These are phyloP conservation scores for Spatholobus suberectus DNA, from an alignment of 306 rosid genomes.

Conservation along the genomic window DNA sequence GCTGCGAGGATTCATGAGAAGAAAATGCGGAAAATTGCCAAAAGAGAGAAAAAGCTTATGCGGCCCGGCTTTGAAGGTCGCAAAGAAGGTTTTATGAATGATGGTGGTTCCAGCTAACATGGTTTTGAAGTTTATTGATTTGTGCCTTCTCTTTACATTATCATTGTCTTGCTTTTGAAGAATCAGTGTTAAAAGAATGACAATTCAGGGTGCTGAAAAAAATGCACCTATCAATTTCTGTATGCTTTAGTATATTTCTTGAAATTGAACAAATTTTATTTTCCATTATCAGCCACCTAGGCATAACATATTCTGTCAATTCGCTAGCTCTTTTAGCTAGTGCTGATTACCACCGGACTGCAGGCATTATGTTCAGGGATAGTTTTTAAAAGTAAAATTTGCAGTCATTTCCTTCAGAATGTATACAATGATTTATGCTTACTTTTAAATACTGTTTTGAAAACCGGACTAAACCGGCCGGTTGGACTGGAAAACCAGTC, in stretches of 20 bases:
- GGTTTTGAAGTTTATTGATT: conserved; percentile 7
- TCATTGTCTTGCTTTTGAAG: background rate
- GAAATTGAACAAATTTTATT: background rate
- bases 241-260: background rate
- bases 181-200: background rate
- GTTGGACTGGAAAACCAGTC: too few relatives aligned
- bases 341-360: too few relatives aligned
- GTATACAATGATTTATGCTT: too few relatives aligned
- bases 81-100: conserved; percentile 75
- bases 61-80: conserved; percentile 93
- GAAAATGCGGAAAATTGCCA: conserved; percentile 72
- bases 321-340: too few relatives aligned
- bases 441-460: too few relatives aligned
- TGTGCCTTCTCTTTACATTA: background rate
- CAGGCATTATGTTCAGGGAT: too few relatives aligned
- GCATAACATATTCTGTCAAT: too few relatives aligned
- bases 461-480: too few relatives aligned
- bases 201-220: background rate
- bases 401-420: too few relatives aligned
- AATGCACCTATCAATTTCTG: background rate
- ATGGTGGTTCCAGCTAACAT: conserved; percentile 32
- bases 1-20: conserved; percentile 66
- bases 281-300: background rate
- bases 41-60: conserved; percentile 92
- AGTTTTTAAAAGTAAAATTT: too few relatives aligned